Conservation (phyloP, 2,329 filamentous ascomycete genomes). For the Fusarium beomiforme region DNA sequence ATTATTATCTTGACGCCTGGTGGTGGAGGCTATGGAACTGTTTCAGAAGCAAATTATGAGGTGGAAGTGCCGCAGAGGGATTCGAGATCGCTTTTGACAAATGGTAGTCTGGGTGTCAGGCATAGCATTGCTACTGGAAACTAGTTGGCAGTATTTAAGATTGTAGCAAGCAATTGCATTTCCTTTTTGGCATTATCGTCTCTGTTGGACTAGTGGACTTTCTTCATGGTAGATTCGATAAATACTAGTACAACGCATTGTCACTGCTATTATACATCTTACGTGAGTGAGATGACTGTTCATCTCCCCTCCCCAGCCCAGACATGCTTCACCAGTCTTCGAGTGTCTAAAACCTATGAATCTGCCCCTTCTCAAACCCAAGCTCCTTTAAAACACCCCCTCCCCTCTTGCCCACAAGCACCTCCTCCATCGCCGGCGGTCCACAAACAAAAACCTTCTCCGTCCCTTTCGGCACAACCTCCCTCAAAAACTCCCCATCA, state of each 20-base stretch:
- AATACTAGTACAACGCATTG: background rate
- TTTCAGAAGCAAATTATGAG: background rate
- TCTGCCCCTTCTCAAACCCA: slow-evolving; percentile 66
- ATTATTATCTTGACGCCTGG: slow-evolving; percentile 42
- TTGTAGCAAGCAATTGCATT: background rate
- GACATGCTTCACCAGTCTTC: rapidly evolving
- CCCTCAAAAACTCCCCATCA: slow-evolving; percentile 63
- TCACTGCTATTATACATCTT: background rate
- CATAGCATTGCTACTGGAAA: slow-evolving; percentile 35
- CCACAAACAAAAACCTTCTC: slow-evolving; percentile 75
- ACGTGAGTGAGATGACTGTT: background rate
- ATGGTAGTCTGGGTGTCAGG: slow-evolving; percentile 33
- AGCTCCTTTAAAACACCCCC: slow-evolving; percentile 65
- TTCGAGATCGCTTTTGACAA: slow-evolving; percentile 27
- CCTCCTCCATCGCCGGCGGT: slow-evolving; percentile 72
- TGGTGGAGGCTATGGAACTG: slow-evolving; percentile 39
- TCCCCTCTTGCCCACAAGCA: slow-evolving; percentile 59
- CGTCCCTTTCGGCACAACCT: slow-evolving; percentile 52
- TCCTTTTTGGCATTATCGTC: rapidly evolving
- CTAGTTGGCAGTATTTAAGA: background rate
- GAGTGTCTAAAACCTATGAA: slow-evolving; percentile 64
- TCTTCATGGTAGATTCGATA: no score
- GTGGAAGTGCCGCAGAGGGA: slow-evolving; percentile 11
- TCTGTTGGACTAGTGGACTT: background rate
- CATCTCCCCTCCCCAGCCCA: background rate